Percentiles rank a stretch among this genome's conserved stretches.
phyloP scores from a whole-genome alignment of 768 basidiomycete genomes.

The Podaxis sp. region DNA sequence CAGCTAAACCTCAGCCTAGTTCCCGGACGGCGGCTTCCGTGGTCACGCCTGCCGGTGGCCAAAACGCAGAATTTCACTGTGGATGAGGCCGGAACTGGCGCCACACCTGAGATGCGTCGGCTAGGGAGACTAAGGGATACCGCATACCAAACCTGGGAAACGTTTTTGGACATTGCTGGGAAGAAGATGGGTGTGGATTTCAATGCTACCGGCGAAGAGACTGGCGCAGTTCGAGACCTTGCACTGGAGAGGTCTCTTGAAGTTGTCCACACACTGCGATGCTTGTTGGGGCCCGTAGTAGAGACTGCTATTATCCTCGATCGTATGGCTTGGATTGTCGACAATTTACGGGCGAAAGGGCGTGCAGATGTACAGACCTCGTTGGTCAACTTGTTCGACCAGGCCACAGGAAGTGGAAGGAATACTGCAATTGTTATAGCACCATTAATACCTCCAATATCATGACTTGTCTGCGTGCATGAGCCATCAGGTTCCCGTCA shows the following conservation, averaged over 20 bases:
- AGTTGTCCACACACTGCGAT: conserved; percentile 65
- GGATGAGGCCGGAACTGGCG: conserved; percentile 4
- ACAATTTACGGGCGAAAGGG: background rate
- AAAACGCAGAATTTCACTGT: background rate
- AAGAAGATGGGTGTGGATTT: conserved; percentile 29
- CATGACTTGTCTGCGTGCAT: background rate
- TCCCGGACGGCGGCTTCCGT: conserved; percentile 15
- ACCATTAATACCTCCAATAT: conserved; percentile 22
- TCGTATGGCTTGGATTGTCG: conserved; percentile 56
- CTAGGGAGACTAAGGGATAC: conserved; percentile 50
- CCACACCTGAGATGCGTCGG: conserved; percentile 13
- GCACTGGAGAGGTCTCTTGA: conserved; percentile 44
- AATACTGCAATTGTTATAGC: conserved; percentile 65
- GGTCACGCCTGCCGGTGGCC: conserved; percentile 21
- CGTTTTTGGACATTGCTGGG: conserved; percentile 37
- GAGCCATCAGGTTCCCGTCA: background rate
- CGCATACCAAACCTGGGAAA: conserved; percentile 49
- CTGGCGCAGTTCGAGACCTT: conserved; percentile 13
- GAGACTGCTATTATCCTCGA: conserved; percentile 68
- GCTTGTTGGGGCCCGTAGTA: conserved; percentile 65
- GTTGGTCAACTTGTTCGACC: conserved; percentile 71
- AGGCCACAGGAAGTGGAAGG: conserved; percentile 67
- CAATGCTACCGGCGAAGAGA: conserved; percentile 4
- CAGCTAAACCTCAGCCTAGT: background rate
- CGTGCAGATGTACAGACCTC: background rate